Evolutionary conservation across 192 early-diverging fungal genomes (phyloP).

Genomic region (Coemansia sp.): DNA sequence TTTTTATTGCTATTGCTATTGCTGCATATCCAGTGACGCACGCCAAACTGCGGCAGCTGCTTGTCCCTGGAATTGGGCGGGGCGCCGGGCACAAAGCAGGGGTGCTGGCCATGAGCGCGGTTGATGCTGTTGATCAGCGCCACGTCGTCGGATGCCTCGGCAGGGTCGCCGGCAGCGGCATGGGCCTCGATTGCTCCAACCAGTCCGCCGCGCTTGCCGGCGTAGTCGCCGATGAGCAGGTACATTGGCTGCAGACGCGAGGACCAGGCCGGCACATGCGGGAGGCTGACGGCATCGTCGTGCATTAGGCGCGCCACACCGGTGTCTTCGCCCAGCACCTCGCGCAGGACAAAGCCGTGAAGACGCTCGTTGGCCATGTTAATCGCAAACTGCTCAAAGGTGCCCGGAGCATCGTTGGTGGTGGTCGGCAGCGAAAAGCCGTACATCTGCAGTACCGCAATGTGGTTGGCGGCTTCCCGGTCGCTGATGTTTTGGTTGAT

Average conservation of each 20-base stretch:
- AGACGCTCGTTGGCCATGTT: conserved; percentile 71
- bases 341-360: conserved; percentile 34
- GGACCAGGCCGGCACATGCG: conserved; percentile 17
- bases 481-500: conserved; percentile 78
- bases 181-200: conserved; percentile 29
- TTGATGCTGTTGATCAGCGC: conserved; percentile 52
- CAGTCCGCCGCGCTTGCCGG: conserved; percentile 14
- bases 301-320: conserved; percentile 31
- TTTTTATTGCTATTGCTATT: too few relatives aligned
- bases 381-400: conserved; percentile 66
- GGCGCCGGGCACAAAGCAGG: conserved; percentile 24
- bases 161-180: conserved; percentile 32
- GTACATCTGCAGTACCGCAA: conserved; percentile 83
- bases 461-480: conserved; percentile 66
- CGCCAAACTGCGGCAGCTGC: conserved; percentile 58
- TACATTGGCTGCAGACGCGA: conserved; percentile 20
- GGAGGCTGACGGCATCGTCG: conserved; percentile 25
- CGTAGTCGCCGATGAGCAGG: conserved; percentile 32
- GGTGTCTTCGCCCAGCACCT: conserved; percentile 31
- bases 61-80: conserved; percentile 23
- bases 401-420: not conserved
- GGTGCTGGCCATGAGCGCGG: conserved; percentile 17
- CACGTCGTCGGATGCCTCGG: conserved; percentile 55
- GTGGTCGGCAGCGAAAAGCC: conserved; percentile 53
- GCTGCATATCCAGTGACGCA: conserved; percentile 74